A percentile compares a stretch with the other conserved stretches of the same genome.
Evolutionary conservation across 1,284 basidiomycete genomes (phyloP).

Genomic region (Caloboletus firmus): DNA sequence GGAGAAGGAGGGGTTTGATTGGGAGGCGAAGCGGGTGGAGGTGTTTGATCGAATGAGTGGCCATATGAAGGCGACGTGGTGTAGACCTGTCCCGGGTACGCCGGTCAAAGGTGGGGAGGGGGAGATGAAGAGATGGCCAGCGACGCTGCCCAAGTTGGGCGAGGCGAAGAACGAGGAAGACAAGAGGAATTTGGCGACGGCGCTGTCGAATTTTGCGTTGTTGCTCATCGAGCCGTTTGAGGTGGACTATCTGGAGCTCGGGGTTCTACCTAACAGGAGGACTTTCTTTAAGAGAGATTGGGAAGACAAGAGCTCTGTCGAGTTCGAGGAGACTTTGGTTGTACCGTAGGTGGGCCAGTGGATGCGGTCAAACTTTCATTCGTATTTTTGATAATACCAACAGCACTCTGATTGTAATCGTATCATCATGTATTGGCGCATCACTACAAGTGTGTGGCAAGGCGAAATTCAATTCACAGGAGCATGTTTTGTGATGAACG

Average conservation of each 20-base stretch:
- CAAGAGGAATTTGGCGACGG: slow-evolving; percentile 46
- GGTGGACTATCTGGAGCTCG: slow-evolving; percentile 64
- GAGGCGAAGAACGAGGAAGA: slow-evolving; percentile 47
- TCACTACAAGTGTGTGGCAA: neutral
- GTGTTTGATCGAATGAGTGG: slow-evolving; percentile 54
- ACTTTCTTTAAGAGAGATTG: slow-evolving; percentile 46
- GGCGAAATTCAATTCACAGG: neutral
- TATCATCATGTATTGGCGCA: neutral
- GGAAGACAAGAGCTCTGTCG: slow-evolving; percentile 31
- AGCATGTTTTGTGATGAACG: slow-evolving; percentile 11
- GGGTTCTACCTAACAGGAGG: slow-evolving; percentile 52
- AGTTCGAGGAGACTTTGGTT: slow-evolving; percentile 55
- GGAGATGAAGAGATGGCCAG: slow-evolving; percentile 58
- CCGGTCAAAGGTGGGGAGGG: slow-evolving; percentile 48
- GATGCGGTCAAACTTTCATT: neutral
- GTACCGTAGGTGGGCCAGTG: slow-evolving; percentile 46
- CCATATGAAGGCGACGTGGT: slow-evolving; percentile 66
- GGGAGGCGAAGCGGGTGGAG: slow-evolving; percentile 57
- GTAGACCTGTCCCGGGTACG: slow-evolving; percentile 56
- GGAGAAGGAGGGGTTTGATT: slow-evolving; percentile 48
- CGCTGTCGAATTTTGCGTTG: slow-evolving; percentile 63
- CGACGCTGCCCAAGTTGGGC: slow-evolving; percentile 38
- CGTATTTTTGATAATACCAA: neutral
- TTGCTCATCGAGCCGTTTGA: slow-evolving; percentile 61
- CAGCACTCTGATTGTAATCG: neutral